Conservation (phyloP, 2,329 filamentous ascomycete genomes). For the Truncatella angustata region DNA sequence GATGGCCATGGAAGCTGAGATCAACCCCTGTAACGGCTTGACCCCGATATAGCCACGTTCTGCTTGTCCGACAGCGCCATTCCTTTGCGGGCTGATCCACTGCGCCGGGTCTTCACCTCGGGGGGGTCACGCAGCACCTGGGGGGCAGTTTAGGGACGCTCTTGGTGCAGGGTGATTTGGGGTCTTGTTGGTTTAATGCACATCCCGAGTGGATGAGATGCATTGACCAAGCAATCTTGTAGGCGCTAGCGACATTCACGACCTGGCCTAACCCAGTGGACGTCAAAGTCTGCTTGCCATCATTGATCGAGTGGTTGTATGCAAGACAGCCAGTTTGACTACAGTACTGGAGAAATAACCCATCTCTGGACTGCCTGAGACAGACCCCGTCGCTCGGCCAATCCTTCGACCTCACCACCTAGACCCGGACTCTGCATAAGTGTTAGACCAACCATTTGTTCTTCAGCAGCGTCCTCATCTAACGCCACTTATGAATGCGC, state of each 20-base stretch:
- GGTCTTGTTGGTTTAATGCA: conserved; percentile 2
- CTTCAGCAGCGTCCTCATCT: neutral
- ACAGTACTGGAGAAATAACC: neutral
- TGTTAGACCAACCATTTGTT: neutral
- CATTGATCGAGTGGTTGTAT: conserved; percentile 5
- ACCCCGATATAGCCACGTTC: conserved; percentile 2
- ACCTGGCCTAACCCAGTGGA: conserved; percentile 8
- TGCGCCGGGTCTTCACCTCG: neutral
- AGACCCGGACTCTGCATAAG: neutral
- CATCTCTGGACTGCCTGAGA: neutral
- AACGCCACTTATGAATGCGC: conserved; percentile 1
- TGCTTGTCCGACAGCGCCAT: too few species aligned
- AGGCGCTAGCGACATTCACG: conserved; percentile 5
- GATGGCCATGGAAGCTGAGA: too few species aligned
- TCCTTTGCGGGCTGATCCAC: neutral
- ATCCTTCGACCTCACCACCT: neutral
- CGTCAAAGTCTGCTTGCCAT: conserved; percentile 12
- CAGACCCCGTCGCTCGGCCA: neutral
- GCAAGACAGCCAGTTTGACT: too few species aligned
- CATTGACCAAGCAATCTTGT: conserved; percentile 5
- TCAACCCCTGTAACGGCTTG: too few species aligned
- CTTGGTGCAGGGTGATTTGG: neutral
- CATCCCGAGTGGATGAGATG: conserved; percentile 1
- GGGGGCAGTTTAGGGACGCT: neutral
- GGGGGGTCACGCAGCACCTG: too few species aligned